A percentile compares a stretch with the other conserved stretches of the same genome.
Conservation (phyloP, 2,329 filamentous ascomycete species). For the Fusarium mangiferae region DNA sequence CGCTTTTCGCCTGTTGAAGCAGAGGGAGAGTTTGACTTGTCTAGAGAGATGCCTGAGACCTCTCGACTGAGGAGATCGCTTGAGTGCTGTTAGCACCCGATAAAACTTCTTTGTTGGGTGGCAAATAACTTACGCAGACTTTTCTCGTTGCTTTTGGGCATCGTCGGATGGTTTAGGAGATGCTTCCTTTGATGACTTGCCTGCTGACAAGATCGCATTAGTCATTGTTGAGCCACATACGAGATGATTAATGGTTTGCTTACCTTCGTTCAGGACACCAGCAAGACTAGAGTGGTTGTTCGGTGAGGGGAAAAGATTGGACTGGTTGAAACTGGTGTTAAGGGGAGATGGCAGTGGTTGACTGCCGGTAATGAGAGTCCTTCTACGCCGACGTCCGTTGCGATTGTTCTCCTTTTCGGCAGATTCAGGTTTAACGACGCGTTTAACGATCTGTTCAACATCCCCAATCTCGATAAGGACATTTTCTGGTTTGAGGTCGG, state of each 20-base stretch:
- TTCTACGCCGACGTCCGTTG: constrained; percentile 87
- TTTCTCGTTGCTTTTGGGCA: constrained; percentile 85
- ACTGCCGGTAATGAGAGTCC: constrained; percentile 96
- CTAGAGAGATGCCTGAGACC: constrained; percentile 92
- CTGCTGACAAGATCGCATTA: constrained; percentile 37
- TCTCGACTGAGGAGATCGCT: constrained; percentile 92
- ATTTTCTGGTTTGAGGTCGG: constrained; percentile 96
- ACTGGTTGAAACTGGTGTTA: constrained; percentile 87
- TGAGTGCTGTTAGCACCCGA: constrained; percentile 20
- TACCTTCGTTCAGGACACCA: constrained; percentile 85
- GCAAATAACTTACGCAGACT: constrained; percentile 79
- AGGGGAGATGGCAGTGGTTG: constrained; percentile 95
- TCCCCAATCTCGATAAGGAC: constrained; percentile 99
- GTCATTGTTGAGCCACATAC: not conserved
- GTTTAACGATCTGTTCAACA: constrained; percentile 97
- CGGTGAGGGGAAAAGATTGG: constrained; percentile 74
- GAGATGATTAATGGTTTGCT: constrained; percentile 32
- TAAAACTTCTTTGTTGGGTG: not conserved
- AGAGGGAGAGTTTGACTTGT: constrained; percentile 70
- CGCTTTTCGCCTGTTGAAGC: constrained; percentile 70
- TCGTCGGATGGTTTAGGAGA: constrained; percentile 67
- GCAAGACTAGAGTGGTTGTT: constrained; percentile 80
- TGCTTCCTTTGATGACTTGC: constrained; percentile 53
- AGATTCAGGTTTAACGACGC: constrained; percentile 85
- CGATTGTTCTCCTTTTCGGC: constrained; percentile 86